These are phyloP conservation scores for Paramecium caudatum DNA, from an alignment of 73 alveolate genomes.

Conservation along the genomic window DNA sequence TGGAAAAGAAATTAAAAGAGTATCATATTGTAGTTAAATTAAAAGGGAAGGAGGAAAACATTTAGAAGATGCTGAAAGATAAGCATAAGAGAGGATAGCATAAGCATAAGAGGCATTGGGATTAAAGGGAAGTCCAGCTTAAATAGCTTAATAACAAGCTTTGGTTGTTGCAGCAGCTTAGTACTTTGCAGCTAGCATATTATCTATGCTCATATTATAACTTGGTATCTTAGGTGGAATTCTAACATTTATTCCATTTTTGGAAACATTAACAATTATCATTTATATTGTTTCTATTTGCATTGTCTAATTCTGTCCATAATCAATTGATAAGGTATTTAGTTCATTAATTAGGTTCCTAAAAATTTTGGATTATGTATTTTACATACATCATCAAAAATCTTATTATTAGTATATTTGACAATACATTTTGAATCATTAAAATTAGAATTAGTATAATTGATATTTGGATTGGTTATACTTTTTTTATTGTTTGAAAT, in stretches of 20 bases:
- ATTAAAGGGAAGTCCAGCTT: background rate
- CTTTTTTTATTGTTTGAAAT: background rate
- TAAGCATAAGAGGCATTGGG: background rate
- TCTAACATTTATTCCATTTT: constrained; percentile 45
- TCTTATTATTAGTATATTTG: constrained; percentile 17
- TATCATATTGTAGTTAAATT: background rate
- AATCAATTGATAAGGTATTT: constrained; percentile 3
- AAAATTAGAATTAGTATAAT: constrained; percentile 2
- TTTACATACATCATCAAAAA: constrained; percentile 3
- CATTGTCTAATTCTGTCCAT: constrained; percentile 12
- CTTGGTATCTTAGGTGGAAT: constrained; percentile 39
- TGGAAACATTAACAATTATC: constrained; percentile 36
- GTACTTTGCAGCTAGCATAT: background rate
- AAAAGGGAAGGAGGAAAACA: constrained; percentile 32
- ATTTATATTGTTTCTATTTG: background rate
- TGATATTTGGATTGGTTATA: constrained; percentile 24
- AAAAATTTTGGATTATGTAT: constrained; percentile 12
- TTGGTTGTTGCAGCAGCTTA: constrained; percentile 25
- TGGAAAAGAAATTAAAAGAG: constrained; percentile 6
- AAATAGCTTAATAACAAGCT: constrained; percentile 15
- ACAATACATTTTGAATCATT: constrained; percentile 26
- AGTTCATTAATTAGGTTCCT: background rate
- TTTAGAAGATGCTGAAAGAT: constrained; percentile 6
- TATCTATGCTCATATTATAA: constrained; percentile 23
- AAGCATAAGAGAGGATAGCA: background rate